A percentile compares a stretch with the other conserved stretches of the same genome.
phyloP scores from a whole-genome alignment of 2,329 filamentous ascomycete species.

The Ustilaginoidea virens region DNA sequence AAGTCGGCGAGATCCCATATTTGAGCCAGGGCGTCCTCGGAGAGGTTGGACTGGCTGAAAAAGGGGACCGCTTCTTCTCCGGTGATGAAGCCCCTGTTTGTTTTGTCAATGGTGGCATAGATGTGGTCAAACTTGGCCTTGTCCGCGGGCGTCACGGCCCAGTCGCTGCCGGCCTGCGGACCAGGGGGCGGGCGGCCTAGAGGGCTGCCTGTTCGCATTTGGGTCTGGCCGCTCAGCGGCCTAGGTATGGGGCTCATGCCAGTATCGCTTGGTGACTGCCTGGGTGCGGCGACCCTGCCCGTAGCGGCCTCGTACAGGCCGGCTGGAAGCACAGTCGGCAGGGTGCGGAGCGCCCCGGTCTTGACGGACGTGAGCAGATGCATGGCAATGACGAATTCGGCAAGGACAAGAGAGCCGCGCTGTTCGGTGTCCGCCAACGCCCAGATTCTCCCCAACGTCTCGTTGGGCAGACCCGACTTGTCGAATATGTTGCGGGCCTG shows the following conservation, averaged over 20 bases:
- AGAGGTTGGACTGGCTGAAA: conserved; percentile 79
- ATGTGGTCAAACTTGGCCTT: conserved; percentile 80
- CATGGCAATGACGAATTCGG: conserved; percentile 97
- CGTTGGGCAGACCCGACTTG: conserved; percentile 77
- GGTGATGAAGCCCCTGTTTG: conserved; percentile 67
- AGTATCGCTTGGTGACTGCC: conserved; percentile 35
- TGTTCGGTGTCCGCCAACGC: conserved; percentile 88
- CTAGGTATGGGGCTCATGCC: conserved; percentile 57
- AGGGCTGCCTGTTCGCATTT: conserved; percentile 47
- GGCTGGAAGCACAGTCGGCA: conserved; percentile 69
- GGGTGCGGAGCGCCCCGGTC: conserved; percentile 59
- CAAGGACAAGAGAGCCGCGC: conserved; percentile 68
- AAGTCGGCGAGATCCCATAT: conserved; percentile 98
- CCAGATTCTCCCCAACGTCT: conserved; percentile 90
- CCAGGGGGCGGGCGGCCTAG: conserved; percentile 34
- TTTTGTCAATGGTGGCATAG: conserved; percentile 70
- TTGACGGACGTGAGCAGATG: conserved; percentile 88
- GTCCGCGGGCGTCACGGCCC: conserved; percentile 70
- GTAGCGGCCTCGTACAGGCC: conserved; percentile 83
- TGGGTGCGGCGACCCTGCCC: conserved; percentile 35
- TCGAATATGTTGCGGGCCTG: conserved; percentile 91
- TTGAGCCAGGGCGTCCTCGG: conserved; percentile 78
- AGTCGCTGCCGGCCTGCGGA: conserved; percentile 40
- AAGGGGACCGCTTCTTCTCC: conserved; percentile 92
- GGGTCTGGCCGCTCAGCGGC: conserved; percentile 59